Evolutionary conservation across 2,329 filamentous ascomycete species (phyloP), one percentile per base, ranked within the genome.

Genomic region (Aspergillus intermedius): DNA sequence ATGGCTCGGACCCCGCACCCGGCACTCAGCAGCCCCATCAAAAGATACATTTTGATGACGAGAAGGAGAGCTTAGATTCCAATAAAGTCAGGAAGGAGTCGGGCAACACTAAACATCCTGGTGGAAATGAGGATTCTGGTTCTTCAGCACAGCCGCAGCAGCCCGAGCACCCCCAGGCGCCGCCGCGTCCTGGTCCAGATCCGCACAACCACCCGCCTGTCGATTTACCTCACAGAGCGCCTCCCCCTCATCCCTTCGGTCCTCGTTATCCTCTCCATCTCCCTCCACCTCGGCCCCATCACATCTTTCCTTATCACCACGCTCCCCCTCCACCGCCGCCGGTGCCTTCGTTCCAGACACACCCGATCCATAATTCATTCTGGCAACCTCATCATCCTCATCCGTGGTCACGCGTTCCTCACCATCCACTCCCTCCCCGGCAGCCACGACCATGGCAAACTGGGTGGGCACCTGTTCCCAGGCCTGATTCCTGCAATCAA

Each of bases 381-480:
- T 30, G 34, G 30, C 47, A 17, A 28, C 32, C 44, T 5, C 32
- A 40, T 7, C 44, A 15, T 45, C 12, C n/a, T 39, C 44, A 21
- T 32, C 32, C 44, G 19, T 21, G 28, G 15, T 39, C 44, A n/a
- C 30, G 10, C 13, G 5, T 35, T 9, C 47, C 47, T 22, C 42
- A 30, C 37, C 23, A 28, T 17, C 41, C 12, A 41, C 43, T 43
- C 3, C 41, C 21, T 46, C 43, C 45, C 6, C 28, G 15, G 35
- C 41, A 43, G n/a, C 44, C 40, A 21, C 45, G 28, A 6, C 49
- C 45, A 15, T 44, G 9, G 32, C 46, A 42, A 3, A 32, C 17
- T 25, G 41, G 40, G 13, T 41, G 17, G 28, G 37, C 44, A 9
- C 28, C 32, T 12, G 30, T n/a, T 42, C 42, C 44, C 23, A 34